Base-by-base conservation (phyloP, 495 filamentous ascomycete genomes). In the Penicillium cinerascens region DNA sequence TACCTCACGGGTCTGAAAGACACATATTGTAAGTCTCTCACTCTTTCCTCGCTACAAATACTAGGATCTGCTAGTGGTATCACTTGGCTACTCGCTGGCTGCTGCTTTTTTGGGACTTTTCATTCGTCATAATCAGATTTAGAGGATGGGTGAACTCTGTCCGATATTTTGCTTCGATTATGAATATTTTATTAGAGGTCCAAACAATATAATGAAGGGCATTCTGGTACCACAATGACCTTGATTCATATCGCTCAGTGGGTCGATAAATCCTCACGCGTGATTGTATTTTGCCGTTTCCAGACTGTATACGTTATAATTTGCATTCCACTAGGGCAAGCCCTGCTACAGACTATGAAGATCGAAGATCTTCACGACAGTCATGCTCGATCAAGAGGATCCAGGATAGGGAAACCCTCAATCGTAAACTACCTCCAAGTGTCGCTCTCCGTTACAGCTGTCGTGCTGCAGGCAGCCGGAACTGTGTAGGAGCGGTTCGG, bases 401-500 rank as follows among this genome's bases (percentile, higher is more conserved):
- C 29, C 9, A 1, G 8, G 10, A 39, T 20, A 5, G n/a, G 37
- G 13, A 20, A 16, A 35, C 8, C 27, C 38, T 22, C 25, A 6
- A 36, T 10, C 27, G 15, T 10, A 13, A 26, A 26, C 16, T 39
- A 69, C 33, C 51, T 54, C 71, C 71, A 74, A 4, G 59, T 61
- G 59, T 69, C 69, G 27, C 39, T 62, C 37, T 60, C 65, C 1
- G 72, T 69, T 1, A 65, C 66, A 9, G 71, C 60, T 1, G 68
- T 76, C 0, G 68, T 64, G 1, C 54, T 63, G 63, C 84, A 84
- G 13, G 58, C 68, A 4, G 59, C 54, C 0, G 82, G 72, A 13
- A 88, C 80, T 0, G 77, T 81, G 54, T 77, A 84, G 6, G 62
- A 67, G 39, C 77, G 77, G 59, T 91, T 87, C 0, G 82, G 78